Evolutionary conservation across 1,139 yeast species (phyloP).

Genomic region (Nadsonia commutata): DNA sequence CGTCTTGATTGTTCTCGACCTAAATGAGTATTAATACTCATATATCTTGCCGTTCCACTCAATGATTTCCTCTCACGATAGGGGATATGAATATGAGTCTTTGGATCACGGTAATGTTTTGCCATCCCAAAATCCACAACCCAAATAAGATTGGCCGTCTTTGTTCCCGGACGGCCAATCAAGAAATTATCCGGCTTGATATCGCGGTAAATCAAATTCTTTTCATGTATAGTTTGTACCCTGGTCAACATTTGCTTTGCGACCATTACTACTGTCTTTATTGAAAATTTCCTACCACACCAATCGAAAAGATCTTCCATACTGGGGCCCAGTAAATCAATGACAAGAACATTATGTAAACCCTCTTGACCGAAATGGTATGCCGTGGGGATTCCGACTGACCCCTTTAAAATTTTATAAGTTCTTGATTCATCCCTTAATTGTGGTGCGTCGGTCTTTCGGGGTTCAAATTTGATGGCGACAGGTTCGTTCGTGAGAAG

Average conservation of each 20-base stretch:
- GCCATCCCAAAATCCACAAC: conserved; percentile 88
- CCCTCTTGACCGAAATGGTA: conserved; percentile 98
- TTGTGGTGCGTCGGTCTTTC: conserved; percentile 96
- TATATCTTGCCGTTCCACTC: conserved; percentile 94
- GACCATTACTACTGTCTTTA: conserved; percentile 79
- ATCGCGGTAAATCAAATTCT: conserved; percentile 82
- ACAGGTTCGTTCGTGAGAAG: conserved; percentile 69
- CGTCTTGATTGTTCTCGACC: conserved; percentile 94
- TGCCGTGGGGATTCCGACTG: conserved; percentile 82
- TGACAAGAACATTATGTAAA: conserved; percentile 80
- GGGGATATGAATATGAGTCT: conserved; percentile 90
- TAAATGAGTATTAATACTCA: conserved; percentile 93
- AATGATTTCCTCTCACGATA: conserved; percentile 88
- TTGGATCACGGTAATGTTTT: conserved; percentile 89
- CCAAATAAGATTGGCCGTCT: conserved; percentile 36
- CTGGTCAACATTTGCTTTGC: conserved; percentile 86
- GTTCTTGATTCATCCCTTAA: conserved; percentile 90
- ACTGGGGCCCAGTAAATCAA: conserved; percentile 89
- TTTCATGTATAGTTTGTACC: conserved; percentile 78
- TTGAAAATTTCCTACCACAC: conserved; percentile 85
- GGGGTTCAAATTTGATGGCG: conserved; percentile 70
- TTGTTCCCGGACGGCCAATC: conserved; percentile 48
- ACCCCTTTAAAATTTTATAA: conserved; percentile 71
- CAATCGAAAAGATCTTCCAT: conserved; percentile 93
- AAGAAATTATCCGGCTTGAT: conserved; percentile 92